Evolutionary conservation across 2,329 filamentous ascomycete genomes (phyloP).

Genomic region (Talaromyces sp.): DNA sequence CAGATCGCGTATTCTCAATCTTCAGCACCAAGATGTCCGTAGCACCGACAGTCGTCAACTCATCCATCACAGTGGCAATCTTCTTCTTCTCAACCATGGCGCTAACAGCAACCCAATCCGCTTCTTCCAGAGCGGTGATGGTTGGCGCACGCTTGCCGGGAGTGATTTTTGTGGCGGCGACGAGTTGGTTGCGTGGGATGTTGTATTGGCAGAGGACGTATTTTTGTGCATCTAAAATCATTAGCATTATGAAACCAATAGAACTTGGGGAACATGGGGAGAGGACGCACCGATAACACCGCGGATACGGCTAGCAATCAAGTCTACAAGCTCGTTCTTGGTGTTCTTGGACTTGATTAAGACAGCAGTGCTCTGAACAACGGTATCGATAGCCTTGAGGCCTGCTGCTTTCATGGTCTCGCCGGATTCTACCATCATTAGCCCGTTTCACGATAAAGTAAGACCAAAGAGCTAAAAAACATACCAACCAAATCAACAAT

Average conservation of each 20-base stretch:
- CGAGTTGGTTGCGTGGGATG: slow-evolving; percentile 67
- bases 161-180: slow-evolving; percentile 70
- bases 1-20: slow-evolving; percentile 72
- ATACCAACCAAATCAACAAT: slow-evolving; percentile 94
- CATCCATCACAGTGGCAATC: slow-evolving; percentile 83
- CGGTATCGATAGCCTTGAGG: slow-evolving; percentile 89
- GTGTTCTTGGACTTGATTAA: slow-evolving; percentile 87
- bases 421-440: slow-evolving; percentile 68
- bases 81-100: slow-evolving; percentile 89
- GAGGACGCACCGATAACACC: slow-evolving; percentile 74
- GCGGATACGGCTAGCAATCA: slow-evolving; percentile 81
- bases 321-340: slow-evolving; percentile 74
- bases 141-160: slow-evolving; percentile 93
- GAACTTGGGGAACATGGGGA: background rate
- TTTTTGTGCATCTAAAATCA: slow-evolving; percentile 67
- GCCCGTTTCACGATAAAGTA: background rate
- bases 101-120: slow-evolving; percentile 90
- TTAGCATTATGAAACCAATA: background rate
- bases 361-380: slow-evolving; percentile 81
- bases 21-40: slow-evolving; percentile 81
- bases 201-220: slow-evolving; percentile 98
- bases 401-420: slow-evolving; percentile 98
- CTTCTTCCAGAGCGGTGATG: slow-evolving; percentile 80
- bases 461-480: background rate
- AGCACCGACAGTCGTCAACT: slow-evolving; percentile 70